These are phyloP conservation scores for Globisporangium cederbergense DNA, from an alignment of 352 stramenopile species.

Conservation along the genomic window DNA sequence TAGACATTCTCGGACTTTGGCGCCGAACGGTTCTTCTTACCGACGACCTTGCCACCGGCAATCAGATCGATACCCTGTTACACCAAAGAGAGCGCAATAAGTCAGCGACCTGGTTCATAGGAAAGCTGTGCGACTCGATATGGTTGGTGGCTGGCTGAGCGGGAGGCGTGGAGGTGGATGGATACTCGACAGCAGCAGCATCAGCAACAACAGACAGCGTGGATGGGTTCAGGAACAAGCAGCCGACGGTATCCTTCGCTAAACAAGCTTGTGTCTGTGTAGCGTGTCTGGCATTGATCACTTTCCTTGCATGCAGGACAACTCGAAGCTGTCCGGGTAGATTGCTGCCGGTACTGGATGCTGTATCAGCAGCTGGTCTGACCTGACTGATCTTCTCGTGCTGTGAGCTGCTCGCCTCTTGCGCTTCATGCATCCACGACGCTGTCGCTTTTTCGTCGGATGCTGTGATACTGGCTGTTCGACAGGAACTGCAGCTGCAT, in stretches of 20 bases:
- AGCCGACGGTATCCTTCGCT: not conserved
- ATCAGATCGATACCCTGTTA: slow-evolving; percentile 99
- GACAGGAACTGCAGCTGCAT: not conserved
- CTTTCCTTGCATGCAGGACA: too few relatives aligned
- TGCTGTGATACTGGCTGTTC: not conserved
- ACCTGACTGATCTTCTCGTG: not conserved
- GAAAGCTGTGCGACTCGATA: not conserved
- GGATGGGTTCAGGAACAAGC: not conserved
- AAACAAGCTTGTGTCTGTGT: not conserved
- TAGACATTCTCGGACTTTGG: slow-evolving; percentile 99
- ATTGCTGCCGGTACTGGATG: not conserved
- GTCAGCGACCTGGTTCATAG: slow-evolving; percentile 4
- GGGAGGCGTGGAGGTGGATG: too few relatives aligned
- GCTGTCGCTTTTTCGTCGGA: not conserved
- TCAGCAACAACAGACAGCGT: not conserved
- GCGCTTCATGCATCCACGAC: not conserved
- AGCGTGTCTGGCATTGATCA: not conserved
- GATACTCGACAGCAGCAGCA: not conserved
- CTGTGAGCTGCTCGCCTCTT: not conserved
- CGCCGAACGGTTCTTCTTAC: slow-evolving; percentile 97
- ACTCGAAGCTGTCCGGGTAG: not conserved
- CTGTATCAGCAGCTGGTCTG: not conserved
- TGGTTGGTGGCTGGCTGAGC: not conserved
- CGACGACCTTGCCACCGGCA: slow-evolving; percentile 96
- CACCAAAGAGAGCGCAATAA: not conserved